Conservation (phyloP, 2,329 filamentous ascomycete genomes). For the Botryotinia globosa region DNA sequence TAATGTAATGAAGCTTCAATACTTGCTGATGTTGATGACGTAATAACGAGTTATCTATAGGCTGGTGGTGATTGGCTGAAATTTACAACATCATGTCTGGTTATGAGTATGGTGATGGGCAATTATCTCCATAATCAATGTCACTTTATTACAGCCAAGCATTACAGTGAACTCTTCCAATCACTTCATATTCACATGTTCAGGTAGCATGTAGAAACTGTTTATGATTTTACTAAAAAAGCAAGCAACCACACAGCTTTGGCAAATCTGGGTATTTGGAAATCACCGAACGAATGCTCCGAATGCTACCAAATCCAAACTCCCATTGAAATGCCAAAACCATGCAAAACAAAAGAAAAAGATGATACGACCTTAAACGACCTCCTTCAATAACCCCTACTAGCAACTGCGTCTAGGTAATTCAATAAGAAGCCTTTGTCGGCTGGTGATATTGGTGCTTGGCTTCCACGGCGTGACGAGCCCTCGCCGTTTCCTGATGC, state of each 20-base stretch:
- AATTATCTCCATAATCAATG: neutral
- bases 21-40: neutral
- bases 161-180: neutral
- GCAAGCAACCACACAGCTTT: conserved; percentile 5
- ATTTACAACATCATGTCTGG: neutral
- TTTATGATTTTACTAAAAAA: neutral
- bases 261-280: conserved; percentile 16
- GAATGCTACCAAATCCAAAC: conserved; percentile 15
- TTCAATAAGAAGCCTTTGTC: conserved; percentile 75
- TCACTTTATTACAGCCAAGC: neutral
- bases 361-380: neutral
- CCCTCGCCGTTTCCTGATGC: conserved; percentile 30
- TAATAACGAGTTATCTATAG: conserved; percentile 3
- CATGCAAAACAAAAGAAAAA: conserved; percentile 12
- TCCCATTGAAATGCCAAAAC: conserved; percentile 15
- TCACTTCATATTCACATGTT: neutral
- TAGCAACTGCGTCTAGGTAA: conserved; percentile 59
- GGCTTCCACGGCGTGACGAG: conserved; percentile 46
- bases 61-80: neutral
- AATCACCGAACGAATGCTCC: conserved; percentile 14
- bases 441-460: conserved; percentile 61
- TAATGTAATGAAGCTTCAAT: conserved; percentile 3
- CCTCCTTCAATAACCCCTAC: conserved; percentile 19
- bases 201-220: neutral
- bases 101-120: too few relatives aligned